phyloP scores from a whole-genome alignment of 805 yeast genomes.

The Hanseniaspora nectarophila region DNA sequence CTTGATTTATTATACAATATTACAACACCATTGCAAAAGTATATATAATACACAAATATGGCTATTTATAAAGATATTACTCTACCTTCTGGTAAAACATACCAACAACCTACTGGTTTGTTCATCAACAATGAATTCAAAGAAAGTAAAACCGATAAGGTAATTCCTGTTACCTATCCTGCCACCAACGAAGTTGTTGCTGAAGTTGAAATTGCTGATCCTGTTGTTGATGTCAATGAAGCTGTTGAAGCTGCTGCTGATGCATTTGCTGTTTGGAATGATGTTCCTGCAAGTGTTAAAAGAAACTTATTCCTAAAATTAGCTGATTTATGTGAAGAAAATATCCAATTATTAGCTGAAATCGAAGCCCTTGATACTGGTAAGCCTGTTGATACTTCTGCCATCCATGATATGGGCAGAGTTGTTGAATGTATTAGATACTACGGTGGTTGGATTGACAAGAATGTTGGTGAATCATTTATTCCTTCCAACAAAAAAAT shows the following conservation, averaged over 20 bases:
- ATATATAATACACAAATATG: constrained; percentile 9
- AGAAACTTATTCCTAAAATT: constrained; percentile 33
- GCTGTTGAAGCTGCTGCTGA: constrained; percentile 38
- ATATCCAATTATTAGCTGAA: constrained; percentile 54
- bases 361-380: constrained; percentile 79
- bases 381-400: constrained; percentile 52
- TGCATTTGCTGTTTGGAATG: constrained; percentile 28
- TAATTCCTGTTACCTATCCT: constrained; percentile 27
- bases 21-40: no score
- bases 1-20: no score
- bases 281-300: constrained; percentile 8
- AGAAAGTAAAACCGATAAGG: constrained; percentile 37
- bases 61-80: constrained; percentile 28
- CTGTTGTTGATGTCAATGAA: constrained; percentile 32
- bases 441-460: constrained; percentile 81
- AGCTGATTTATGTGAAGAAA: constrained; percentile 58
- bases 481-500: constrained; percentile 31
- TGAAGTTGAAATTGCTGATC: constrained; percentile 14
- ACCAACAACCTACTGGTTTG: constrained; percentile 64
- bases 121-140: constrained; percentile 68
- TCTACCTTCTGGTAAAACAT: constrained; percentile 56
- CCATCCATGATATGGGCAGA: constrained; percentile 54
- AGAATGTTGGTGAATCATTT: constrained; percentile 44
- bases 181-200: constrained; percentile 13
- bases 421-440: constrained; percentile 56